Conservation (phyloP, 192 early-diverging fungal species). For the Coemansia sp. region DNA sequence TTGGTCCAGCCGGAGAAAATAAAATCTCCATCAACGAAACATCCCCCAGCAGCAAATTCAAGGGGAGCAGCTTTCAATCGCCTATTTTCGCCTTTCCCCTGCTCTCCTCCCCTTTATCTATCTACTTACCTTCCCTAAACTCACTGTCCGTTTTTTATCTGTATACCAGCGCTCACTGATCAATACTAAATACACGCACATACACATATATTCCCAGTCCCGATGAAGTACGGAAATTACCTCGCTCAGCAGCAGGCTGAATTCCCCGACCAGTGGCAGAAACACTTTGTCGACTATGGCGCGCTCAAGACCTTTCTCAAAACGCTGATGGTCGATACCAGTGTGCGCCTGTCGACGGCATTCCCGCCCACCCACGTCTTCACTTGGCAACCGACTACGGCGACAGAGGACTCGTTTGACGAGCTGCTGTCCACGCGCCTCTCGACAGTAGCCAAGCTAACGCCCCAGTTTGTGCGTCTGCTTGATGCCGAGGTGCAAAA, state of each 20-base stretch:
- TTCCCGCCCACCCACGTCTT: slow-evolving; percentile 36
- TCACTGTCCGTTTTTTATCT: not conserved
- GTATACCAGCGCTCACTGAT: not conserved
- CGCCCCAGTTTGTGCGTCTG: slow-evolving; percentile 63
- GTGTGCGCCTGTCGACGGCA: slow-evolving; percentile 37
- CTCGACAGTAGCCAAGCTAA: slow-evolving; percentile 53
- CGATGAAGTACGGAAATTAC: slow-evolving; percentile 75
- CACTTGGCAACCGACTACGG: slow-evolving; percentile 10
- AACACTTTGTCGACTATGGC: slow-evolving; percentile 69
- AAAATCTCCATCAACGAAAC: no score
- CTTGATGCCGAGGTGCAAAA: slow-evolving; percentile 66
- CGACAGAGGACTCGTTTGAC: slow-evolving; percentile 52
- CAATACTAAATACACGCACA: not conserved
- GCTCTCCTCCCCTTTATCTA: not conserved
- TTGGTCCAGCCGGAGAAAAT: no score
- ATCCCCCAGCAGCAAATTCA: no score
- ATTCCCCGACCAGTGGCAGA: slow-evolving; percentile 64
- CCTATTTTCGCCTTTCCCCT: no score
- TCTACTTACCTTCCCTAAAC: not conserved
- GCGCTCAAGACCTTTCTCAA: slow-evolving; percentile 67
- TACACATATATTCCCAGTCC: no score
- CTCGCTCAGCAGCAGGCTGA: slow-evolving; percentile 60
- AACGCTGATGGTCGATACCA: slow-evolving; percentile 56
- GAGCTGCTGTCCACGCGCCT: slow-evolving; percentile 56
- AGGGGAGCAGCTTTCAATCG: no score